A percentile compares a stretch with the other conserved stretches of the same genome.
These are phyloP conservation scores for Gryganskiella cystojenkinii DNA, from an alignment of 192 early-diverging fungal species.

Conservation along the genomic window DNA sequence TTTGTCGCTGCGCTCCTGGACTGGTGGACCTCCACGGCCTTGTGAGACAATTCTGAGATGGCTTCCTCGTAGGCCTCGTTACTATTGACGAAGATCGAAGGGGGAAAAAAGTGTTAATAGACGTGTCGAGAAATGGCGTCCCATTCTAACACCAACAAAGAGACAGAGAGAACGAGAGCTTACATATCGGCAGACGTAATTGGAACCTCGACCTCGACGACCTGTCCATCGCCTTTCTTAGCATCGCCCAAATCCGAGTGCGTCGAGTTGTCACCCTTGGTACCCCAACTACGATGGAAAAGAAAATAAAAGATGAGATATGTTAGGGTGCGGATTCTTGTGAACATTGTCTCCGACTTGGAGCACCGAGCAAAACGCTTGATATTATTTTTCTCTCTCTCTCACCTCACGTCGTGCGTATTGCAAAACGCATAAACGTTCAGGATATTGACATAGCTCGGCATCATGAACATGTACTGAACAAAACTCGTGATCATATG, in stretches of 20 bases:
- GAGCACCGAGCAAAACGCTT: no score
- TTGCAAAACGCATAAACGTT: constrained; percentile 89
- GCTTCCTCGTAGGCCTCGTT: constrained; percentile 62
- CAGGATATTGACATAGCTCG: constrained; percentile 83
- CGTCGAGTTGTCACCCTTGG: constrained; percentile 77
- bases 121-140: no score
- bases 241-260: constrained; percentile 61
- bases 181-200: constrained; percentile 80
- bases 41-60: constrained; percentile 45
- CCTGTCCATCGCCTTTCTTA: constrained; percentile 61
- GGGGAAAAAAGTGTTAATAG: neutral
- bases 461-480: constrained; percentile 79
- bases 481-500: constrained; percentile 80
- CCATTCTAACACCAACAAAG: no score
- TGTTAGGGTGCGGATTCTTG: no score
- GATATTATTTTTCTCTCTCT: no score
- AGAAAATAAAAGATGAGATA: neutral
- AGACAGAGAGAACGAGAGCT: no score
- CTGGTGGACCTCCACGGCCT: constrained; percentile 43
- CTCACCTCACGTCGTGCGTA: constrained; percentile 80
- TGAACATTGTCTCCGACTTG: no score
- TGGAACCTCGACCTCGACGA: constrained; percentile 61
- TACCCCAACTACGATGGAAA: constrained; percentile 71
- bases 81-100: constrained; percentile 57
- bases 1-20: constrained; percentile 60